Base-by-base conservation (phyloP, 163 green algal genomes). In the Chlamydomonas reinhardtii region DNA sequence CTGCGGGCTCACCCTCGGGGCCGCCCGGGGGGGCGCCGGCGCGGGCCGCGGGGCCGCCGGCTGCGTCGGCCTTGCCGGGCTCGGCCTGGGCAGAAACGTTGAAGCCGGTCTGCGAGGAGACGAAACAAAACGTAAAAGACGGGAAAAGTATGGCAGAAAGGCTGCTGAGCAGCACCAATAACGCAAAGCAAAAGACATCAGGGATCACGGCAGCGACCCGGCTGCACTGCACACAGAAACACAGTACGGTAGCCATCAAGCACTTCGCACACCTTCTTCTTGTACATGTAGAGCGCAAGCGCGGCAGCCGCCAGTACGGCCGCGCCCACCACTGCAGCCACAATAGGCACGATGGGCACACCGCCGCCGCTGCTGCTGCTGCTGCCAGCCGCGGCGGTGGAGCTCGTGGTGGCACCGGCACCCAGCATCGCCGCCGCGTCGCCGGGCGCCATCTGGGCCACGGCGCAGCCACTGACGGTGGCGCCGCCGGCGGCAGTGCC, bases 31-130 rank as follows among this genome's bases (percentile, higher is more conserved):
- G 24, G 37, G 54, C 76, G 15, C 64, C 76, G 17, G 15, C 24
- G 8, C 32, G 39, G 27, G 25, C 32, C 0, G 27, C 56, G 24
- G 56, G 61, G 76, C 27, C 76, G 25, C 15, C 39, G 11, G 5
- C 73, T 24, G 14, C 34, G 19, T 73, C 76, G 29, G 35, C 76
- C 35, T 74, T 83, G 37, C 76, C 76, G 0, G 76, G 76, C 59
- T 82, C 74, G 16, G 59, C 56, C 20, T 34, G 31, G 8, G 74
- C 34, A 1, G 74, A 64, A 4, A 82, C 74, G 27, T 62, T 27
- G 59, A 82, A 82, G 32, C 19, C 32, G 19, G 56, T 32, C 16
- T 17, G 14, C 48, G 54, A 14, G 39, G 39, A 5, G 39, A 48
- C 39, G 8, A 8, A 48, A 48, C 39, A 48, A 48, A 48, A 48